Evolutionary conservation across 1,139 yeast genomes (phyloP), one percentile per base, ranked within the genome.

Genomic region (Tardiomyces digboiensis): DNA sequence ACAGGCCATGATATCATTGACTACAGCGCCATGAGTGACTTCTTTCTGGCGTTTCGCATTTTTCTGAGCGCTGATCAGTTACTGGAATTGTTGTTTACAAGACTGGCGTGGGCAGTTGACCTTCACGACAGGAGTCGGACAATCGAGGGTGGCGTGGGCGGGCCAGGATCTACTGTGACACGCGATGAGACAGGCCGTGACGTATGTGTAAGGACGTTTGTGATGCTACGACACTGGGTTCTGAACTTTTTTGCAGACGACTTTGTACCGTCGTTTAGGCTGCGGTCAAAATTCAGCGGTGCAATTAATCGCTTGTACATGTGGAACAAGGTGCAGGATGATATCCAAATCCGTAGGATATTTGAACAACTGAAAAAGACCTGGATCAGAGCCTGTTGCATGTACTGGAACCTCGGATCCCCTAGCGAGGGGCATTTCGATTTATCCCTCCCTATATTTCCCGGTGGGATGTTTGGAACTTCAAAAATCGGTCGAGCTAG

Each of bases 191-290:
- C 75, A 8, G 94, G 93, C 3, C 76, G 81, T 51, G 69, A 83
- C 42, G 82, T 83, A 1, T 67, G 86, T n/a, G 75, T 89, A 36
- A 73, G 97, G 53, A 82, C 94, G 0, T 91, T 89, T 67, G 96
- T 87, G 36, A 81, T 85, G 29, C 57, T 91, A 41, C 74, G 97
- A 55, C 95, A 87, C 63, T 91, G 97, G 95, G 65, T 91, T 26
- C 65, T 85, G 49, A 89, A 66, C 49, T 65, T 59, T 46, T 65
- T 65, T 48, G 61, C 64, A 12, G 68, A 65, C 51, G 73, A 68
- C 52, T 68, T 68, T 50, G 61, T 65, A 39, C 60, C 67, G n/a
- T 52, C 61, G 29, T 45, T 50, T 26, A 52, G 52, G 23, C 57
- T 68, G 36, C 59, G 72, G 21, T 44, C 48, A 12, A 48, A 49